These are phyloP conservation scores for Malbranchea cinnamomea DNA, from an alignment of 2,329 filamentous ascomycete genomes.

Conservation along the genomic window DNA sequence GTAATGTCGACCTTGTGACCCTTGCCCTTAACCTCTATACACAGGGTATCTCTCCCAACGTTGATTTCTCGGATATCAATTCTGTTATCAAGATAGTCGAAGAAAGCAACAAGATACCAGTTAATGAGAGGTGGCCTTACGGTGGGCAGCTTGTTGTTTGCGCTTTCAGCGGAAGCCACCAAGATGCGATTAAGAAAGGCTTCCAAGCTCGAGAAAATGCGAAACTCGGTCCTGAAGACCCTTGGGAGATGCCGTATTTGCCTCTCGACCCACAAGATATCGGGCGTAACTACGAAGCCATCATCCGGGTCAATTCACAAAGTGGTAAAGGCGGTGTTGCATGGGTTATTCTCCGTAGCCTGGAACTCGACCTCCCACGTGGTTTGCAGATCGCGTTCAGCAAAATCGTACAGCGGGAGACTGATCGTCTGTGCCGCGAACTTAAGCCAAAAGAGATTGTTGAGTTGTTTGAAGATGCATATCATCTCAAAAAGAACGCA, in stretches of 20 bases:
- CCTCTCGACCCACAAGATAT: conserved; percentile 88
- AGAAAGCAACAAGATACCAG: conserved; percentile 83
- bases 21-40: conserved; percentile 89
- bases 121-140: conserved; percentile 81
- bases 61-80: conserved; percentile 86
- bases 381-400: conserved; percentile 86
- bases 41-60: conserved; percentile 67
- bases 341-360: conserved; percentile 80
- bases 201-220: conserved; percentile 50
- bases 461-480: conserved; percentile 73
- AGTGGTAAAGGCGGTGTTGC: conserved; percentile 87
- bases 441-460: conserved; percentile 73
- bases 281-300: conserved; percentile 90
- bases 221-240: conserved; percentile 45
- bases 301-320: conserved; percentile 96
- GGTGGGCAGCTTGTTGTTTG: conserved; percentile 83
- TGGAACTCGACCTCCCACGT: conserved; percentile 83
- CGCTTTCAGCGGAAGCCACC: conserved; percentile 82
- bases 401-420: conserved; percentile 66
- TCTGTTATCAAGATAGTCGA: conserved; percentile 80
- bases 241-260: conserved; percentile 80
- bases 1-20: conserved; percentile 89
- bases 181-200: conserved; percentile 92
- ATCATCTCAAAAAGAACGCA: conserved; percentile 70
- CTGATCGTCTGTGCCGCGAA: conserved; percentile 71